Evolutionary conservation across 106 monocot genomes (phyloP).

Genomic region (Cymbidium sinense): DNA sequence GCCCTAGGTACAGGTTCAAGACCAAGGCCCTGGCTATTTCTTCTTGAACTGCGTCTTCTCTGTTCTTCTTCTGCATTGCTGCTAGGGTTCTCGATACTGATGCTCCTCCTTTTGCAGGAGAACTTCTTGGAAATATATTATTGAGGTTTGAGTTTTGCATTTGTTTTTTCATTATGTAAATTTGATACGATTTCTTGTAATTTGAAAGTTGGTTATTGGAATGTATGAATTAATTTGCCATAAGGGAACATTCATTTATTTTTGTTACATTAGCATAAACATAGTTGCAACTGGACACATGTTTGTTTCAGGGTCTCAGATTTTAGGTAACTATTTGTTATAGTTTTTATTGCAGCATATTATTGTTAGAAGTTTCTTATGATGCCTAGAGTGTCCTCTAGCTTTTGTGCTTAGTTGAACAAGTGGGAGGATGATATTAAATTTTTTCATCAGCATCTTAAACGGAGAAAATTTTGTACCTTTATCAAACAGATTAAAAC

Average conservation of each 20-base stretch:
- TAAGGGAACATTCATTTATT: neutral
- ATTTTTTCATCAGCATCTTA: too few species aligned
- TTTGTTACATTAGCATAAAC: too few species aligned
- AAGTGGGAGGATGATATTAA: too few species aligned
- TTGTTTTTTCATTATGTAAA: neutral
- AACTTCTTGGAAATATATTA: neutral
- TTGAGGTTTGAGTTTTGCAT: neutral
- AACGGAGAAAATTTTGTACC: too few species aligned
- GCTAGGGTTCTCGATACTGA: neutral
- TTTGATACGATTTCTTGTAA: neutral
- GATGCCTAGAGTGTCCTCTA: too few species aligned
- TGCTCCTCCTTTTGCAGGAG: neutral
- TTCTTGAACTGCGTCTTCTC: neutral
- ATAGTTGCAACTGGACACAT: too few species aligned
- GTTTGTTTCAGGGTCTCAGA: too few species aligned
- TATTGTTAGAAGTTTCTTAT: too few species aligned
- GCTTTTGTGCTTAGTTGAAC: too few species aligned
- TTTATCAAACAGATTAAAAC: too few species aligned
- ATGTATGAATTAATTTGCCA: neutral
- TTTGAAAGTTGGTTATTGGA: neutral
- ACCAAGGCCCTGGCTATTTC: conserved; percentile 39
- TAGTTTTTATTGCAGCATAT: too few species aligned
- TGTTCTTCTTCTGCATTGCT: neutral
- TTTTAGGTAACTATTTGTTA: too few species aligned
- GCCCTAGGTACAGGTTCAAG: conserved; percentile 80